Base-by-base conservation (phyloP, 148 eudicot species). In the Polygonum maritimum region DNA sequence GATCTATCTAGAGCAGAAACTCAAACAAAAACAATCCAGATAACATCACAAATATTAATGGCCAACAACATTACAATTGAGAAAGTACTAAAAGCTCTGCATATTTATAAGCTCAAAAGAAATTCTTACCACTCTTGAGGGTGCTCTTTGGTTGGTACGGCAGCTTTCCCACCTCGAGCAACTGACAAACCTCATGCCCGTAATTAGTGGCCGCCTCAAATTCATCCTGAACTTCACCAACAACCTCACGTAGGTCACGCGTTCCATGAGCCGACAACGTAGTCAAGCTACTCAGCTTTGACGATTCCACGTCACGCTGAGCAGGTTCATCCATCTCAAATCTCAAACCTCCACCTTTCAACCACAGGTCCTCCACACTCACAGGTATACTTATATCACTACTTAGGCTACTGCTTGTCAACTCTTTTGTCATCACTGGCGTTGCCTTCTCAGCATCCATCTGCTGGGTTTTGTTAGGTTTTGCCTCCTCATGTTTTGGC, bases 81-180 rank as follows among this genome's bases (percentile, higher is more conserved):
- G 21, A 26, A 54, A 18, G 8, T n/a, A 9, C 60, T 54, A 54
- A 5, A 3, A 18, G 9, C 9, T 54, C 22, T 60, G 35, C 35
- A 22, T 8, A 36, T 10, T 7, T 2, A 44, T 72, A 33, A 62
- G 31, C 38, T 21, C 4, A 45, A 7, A 72, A 9, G 35, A 72
- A 58, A 65, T 26, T 26, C 74, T 60, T 85, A 94, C 98, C 97
- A 86, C 82, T 88, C 52, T 86, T 77, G 69, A 85, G 76, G 71
- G 88, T 76, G 63, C 87, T 78, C 58, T 81, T 83, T n/a, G 96
- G 84, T 81, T 82, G 85, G 78, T 95, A 91, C 65, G 98, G 98
- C 81, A 85, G 81, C 82, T 83, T 92, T 38, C 91, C 98, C 38
- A 86, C 92, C 81, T 95, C 98, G 75, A 95, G 97, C 89, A 95